Evolutionary conservation across 2,329 filamentous ascomycete genomes (phyloP).

Genomic region (Huntiella abstrusa): DNA sequence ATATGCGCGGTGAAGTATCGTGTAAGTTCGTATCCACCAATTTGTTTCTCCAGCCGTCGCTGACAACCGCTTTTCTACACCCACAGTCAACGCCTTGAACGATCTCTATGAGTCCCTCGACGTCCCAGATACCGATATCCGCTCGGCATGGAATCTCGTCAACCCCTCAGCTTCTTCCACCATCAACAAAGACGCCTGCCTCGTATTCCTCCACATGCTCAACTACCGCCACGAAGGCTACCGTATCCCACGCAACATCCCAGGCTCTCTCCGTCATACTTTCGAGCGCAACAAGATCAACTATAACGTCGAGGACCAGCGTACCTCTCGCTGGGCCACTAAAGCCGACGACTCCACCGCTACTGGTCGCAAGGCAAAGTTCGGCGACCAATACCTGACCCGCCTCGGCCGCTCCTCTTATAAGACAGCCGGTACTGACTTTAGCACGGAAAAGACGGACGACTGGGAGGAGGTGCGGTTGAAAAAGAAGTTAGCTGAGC

Average conservation of each 20-base stretch:
- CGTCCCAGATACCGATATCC: constrained; percentile 58
- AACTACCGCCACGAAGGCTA: constrained; percentile 91
- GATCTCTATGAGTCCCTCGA: constrained; percentile 71
- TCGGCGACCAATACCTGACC: constrained; percentile 90
- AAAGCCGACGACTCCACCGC: constrained; percentile 61
- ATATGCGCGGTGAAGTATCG: constrained; percentile 65
- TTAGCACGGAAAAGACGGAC: constrained; percentile 65
- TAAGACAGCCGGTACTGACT: constrained; percentile 74
- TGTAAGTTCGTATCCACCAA: constrained; percentile 31
- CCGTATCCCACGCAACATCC: constrained; percentile 80
- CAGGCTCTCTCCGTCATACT: constrained; percentile 70
- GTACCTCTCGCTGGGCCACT: constrained; percentile 59
- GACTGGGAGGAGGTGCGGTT: constrained; percentile 96
- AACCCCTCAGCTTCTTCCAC: constrained; percentile 69
- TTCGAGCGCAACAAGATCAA: constrained; percentile 96
- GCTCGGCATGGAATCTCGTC: constrained; percentile 90
- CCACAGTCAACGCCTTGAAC: constrained; percentile 52
- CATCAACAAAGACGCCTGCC: constrained; percentile 85
- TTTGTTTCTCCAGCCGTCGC: not conserved
- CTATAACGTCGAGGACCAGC: constrained; percentile 71
- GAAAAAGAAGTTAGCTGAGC: constrained; percentile 75
- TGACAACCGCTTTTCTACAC: constrained; percentile 8
- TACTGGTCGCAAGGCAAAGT: constrained; percentile 86
- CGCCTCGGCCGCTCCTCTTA: constrained; percentile 71
- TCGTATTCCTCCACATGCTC: constrained; percentile 91